Evolutionary conservation across 192 early-diverging fungal genomes (phyloP).

Genomic region (Funneliformis geosporum): DNA sequence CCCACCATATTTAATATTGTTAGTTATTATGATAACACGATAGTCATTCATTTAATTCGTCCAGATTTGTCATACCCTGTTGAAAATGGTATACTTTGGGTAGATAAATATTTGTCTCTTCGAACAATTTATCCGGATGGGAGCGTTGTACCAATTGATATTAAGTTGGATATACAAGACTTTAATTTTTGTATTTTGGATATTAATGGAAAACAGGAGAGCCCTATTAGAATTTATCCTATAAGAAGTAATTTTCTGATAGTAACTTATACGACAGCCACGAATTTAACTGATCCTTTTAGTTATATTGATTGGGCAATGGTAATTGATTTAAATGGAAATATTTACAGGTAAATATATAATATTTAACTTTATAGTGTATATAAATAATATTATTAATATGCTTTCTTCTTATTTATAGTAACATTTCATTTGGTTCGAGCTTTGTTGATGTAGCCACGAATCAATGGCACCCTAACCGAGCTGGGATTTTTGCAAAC

Average conservation of each 20-base stretch:
- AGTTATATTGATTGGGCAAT: background rate
- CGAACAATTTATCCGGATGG: background rate
- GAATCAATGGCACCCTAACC: background rate
- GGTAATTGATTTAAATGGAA: background rate
- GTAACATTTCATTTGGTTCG: background rate
- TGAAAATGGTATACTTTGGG: background rate
- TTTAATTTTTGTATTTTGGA: background rate
- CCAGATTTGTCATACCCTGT: accelerated
- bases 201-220: background rate
- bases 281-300: background rate
- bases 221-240: background rate
- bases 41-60: background rate
- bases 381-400: background rate
- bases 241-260: background rate
- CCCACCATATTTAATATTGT: too few relatives aligned
- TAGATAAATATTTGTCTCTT: background rate
- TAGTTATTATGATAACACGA: background rate
- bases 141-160: background rate
- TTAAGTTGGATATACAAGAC: background rate
- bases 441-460: background rate
- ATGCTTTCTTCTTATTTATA: background rate
- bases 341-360: background rate
- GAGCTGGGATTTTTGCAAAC: background rate
- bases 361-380: background rate
- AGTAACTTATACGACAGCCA: background rate